A percentile compares a stretch with the other conserved stretches of the same genome.
Evolutionary conservation across 2,329 filamentous ascomycete species (phyloP).

Genomic region (Fusarium odoratissimum): DNA sequence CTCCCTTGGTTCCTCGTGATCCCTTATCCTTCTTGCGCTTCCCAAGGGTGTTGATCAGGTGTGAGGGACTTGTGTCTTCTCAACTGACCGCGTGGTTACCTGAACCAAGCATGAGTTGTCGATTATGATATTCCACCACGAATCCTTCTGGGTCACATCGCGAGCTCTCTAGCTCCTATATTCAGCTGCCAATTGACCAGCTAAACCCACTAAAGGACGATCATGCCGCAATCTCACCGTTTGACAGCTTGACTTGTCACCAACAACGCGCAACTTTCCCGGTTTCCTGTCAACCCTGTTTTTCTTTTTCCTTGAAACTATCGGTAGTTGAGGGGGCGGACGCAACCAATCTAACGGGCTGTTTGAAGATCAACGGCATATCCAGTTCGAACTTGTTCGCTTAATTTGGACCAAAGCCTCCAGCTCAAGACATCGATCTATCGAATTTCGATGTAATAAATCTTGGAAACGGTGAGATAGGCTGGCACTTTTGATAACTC

Average conservation of each 20-base stretch:
- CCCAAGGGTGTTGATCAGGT: background rate
- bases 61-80: background rate
- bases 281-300: constrained; percentile 19
- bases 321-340: constrained; percentile 20
- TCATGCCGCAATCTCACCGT: constrained; percentile 20
- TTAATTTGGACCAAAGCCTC: background rate
- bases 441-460: background rate
- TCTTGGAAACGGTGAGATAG: background rate
- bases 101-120: constrained; percentile 16
- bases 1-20: constrained; percentile 2
- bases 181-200: constrained; percentile 17
- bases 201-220: constrained; percentile 17
- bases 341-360: background rate
- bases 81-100: background rate
- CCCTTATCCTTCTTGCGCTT: background rate
- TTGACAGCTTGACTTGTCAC: constrained; percentile 37
- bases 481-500: background rate
- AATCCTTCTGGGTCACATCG: constrained; percentile 24
- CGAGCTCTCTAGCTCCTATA: constrained; percentile 11
- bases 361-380: background rate
- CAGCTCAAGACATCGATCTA: background rate
- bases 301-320: constrained; percentile 8
- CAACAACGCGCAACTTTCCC: constrained; percentile 10
- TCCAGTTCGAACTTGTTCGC: background rate
- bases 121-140: constrained; percentile 19